A percentile compares a stretch with the other conserved stretches of the same genome.
phyloP scores from a whole-genome alignment of 1,284 basidiomycete species.

The Exobasidium cylindrosporum region DNA sequence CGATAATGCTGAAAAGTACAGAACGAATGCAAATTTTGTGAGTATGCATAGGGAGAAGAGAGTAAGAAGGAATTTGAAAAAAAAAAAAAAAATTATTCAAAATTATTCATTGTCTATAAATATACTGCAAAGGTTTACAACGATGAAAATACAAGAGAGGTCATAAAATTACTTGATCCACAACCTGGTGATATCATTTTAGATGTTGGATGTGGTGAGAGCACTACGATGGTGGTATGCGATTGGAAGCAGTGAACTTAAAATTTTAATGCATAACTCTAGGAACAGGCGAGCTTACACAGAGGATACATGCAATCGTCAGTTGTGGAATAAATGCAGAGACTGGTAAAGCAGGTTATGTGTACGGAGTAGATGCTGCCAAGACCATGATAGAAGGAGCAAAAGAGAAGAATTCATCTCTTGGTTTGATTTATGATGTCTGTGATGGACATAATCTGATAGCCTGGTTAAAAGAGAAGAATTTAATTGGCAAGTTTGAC shows the following conservation, averaged over 20 bases:
- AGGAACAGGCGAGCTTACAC: slow-evolving; percentile 15
- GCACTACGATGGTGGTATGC: too few relatives aligned
- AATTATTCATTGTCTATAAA: neutral
- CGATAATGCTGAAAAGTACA: slow-evolving; percentile 13
- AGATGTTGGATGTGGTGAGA: slow-evolving; percentile 21
- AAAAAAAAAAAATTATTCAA: too few relatives aligned
- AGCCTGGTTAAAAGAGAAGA: neutral
- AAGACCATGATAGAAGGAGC: slow-evolving; percentile 17
- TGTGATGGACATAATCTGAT: slow-evolving; percentile 2
- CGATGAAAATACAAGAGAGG: slow-evolving; percentile 15
- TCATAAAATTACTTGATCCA: slow-evolving; percentile 20
- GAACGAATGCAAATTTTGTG: slow-evolving; percentile 13
- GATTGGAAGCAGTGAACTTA: neutral
- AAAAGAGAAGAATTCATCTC: neutral
- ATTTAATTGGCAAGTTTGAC: slow-evolving; percentile 15
- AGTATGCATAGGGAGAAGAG: too few relatives aligned
- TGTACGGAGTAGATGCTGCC: slow-evolving; percentile 18
- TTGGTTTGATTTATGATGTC: neutral
- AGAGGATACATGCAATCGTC: slow-evolving; percentile 10
- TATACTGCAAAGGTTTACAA: slow-evolving; percentile 10
- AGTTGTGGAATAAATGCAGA: neutral
- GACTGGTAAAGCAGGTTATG: slow-evolving; percentile 7
- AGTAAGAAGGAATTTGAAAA: too few relatives aligned
- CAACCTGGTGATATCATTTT: slow-evolving; percentile 20
- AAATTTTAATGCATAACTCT: neutral